These are phyloP conservation scores for Hypoxylon sp. DNA, from an alignment of 2,329 filamentous ascomycete species.

Conservation along the genomic window DNA sequence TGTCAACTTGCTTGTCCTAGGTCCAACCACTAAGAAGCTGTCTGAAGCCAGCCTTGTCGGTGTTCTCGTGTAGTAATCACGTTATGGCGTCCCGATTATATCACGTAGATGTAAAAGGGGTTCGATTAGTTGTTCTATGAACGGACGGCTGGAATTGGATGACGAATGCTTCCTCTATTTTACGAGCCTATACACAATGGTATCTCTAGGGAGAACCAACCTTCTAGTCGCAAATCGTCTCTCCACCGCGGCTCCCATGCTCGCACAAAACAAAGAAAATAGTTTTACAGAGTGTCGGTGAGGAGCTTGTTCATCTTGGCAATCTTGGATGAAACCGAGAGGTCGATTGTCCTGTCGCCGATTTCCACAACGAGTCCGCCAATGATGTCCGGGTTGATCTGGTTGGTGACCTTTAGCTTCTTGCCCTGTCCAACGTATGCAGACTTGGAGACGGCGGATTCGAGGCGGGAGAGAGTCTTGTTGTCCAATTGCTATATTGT, in stretches of 20 bases:
- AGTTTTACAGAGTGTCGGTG: conserved; percentile 91
- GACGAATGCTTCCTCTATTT: conserved; percentile 54
- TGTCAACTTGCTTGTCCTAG: too few species aligned
- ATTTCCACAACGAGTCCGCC: conserved; percentile 96
- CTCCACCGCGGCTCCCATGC: conserved; percentile 32
- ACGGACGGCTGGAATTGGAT: conserved; percentile 24
- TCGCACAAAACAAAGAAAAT: conserved; percentile 52
- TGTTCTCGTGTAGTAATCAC: too few species aligned
- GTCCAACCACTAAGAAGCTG: too few species aligned
- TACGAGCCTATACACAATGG: conserved; percentile 55
- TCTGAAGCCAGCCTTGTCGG: too few species aligned
- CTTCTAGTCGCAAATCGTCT: conserved; percentile 44
- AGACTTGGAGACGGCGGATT: conserved; percentile 90
- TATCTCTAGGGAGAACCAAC: conserved; percentile 44
- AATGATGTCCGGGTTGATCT: conserved; percentile 94
- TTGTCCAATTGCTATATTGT: conserved; percentile 76
- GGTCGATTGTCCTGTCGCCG: conserved; percentile 97
- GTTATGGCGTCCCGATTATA: too few species aligned
- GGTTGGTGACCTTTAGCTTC: conserved; percentile 97
- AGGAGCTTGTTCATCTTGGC: conserved; percentile 99
- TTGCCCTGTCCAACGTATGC: conserved; percentile 89
- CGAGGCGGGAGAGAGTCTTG: conserved; percentile 87
- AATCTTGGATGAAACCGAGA: conserved; percentile 94
- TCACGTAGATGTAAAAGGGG: not conserved
- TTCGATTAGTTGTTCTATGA: conserved; percentile 30